A percentile compares a stretch with the other conserved stretches of the same genome.
Evolutionary conservation across 805 yeast genomes (phyloP).

Genomic region (Saccharomycopsis lassenensis): DNA sequence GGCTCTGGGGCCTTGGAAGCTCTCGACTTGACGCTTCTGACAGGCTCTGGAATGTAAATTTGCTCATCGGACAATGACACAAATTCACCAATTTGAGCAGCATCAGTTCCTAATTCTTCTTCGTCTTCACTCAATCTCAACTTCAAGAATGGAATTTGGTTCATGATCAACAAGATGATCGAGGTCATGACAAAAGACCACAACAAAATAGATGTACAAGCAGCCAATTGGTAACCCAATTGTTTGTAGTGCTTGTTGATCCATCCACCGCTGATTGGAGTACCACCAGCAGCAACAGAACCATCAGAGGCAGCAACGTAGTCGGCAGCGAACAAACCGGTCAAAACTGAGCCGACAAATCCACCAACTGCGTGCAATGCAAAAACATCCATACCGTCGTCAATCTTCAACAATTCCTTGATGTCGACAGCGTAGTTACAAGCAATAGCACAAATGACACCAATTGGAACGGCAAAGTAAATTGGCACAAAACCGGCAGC

Average conservation of each 20-base stretch:
- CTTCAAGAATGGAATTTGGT: conserved; percentile 70
- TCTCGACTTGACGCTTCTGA: conserved; percentile 37
- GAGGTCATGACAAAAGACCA: conserved; percentile 74
- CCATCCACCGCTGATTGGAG: conserved; percentile 77
- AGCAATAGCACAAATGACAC: conserved; percentile 43
- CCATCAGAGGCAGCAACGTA: conserved; percentile 82
- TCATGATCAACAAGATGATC: conserved; percentile 52
- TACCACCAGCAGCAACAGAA: conserved; percentile 24
- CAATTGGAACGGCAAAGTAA: conserved; percentile 78
- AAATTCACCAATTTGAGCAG: conserved; percentile 83
- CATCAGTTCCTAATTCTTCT: conserved; percentile 82
- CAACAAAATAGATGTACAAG: conserved; percentile 51
- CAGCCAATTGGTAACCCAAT: conserved; percentile 84
- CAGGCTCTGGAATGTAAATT: conserved; percentile 66
- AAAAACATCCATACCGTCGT: conserved; percentile 92
- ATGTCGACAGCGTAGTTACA: conserved; percentile 83
- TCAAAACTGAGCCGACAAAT: conserved; percentile 56
- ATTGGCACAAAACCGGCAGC: conserved; percentile 96
- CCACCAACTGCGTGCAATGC: conserved; percentile 95
- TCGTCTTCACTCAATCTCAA: conserved; percentile 78
- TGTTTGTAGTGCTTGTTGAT: conserved; percentile 72
- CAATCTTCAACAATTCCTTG: conserved; percentile 61
- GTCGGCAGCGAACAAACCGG: conserved; percentile 89
- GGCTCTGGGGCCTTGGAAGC: conserved; percentile 12
- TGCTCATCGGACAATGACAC: conserved; percentile 52